Conservation (phyloP, 495 filamentous ascomycete species). For the Penicillium psychrofluorescens region DNA sequence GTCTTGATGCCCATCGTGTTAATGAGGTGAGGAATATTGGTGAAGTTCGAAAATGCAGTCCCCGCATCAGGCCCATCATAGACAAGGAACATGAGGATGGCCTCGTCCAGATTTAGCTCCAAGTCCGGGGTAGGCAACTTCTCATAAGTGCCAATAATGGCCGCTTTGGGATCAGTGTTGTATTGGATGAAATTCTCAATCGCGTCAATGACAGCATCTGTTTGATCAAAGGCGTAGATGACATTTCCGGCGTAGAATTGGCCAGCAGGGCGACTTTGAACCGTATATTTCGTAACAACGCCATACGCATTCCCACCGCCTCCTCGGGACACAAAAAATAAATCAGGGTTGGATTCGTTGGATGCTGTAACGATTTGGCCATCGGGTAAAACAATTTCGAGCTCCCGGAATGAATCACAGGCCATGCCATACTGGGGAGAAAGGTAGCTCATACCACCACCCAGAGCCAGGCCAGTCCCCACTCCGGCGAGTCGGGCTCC, state of each 20-base stretch:
- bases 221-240: conserved; percentile 19
- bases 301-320: conserved; percentile 44
- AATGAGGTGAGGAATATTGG: conserved; percentile 17
- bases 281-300: conserved; percentile 32
- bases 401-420: conserved; percentile 24
- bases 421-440: conserved; percentile 31
- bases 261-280: conserved; percentile 18
- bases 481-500: conserved; percentile 25
- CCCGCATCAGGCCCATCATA: conserved; percentile 27
- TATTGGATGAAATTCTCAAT: conserved; percentile 24
- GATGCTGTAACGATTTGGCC: conserved; percentile 43
- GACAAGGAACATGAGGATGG: conserved; percentile 29
- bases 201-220: conserved; percentile 15
- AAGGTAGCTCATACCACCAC: conserved; percentile 28
- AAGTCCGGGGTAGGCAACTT: conserved; percentile 17
- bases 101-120: conserved; percentile 21
- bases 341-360: conserved; percentile 41
- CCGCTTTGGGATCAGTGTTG: conserved; percentile 25
- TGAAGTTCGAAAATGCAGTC: conserved; percentile 21
- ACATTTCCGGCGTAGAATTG: conserved; percentile 24
- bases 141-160: conserved; percentile 26
- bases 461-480: conserved; percentile 25
- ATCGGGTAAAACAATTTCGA: conserved; percentile 44
- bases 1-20: conserved; percentile 18
- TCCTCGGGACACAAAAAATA: conserved; percentile 52